These are phyloP conservation scores for Globisporangium perplexum DNA, from an alignment of 352 stramenopile genomes.

Conservation along the genomic window DNA sequence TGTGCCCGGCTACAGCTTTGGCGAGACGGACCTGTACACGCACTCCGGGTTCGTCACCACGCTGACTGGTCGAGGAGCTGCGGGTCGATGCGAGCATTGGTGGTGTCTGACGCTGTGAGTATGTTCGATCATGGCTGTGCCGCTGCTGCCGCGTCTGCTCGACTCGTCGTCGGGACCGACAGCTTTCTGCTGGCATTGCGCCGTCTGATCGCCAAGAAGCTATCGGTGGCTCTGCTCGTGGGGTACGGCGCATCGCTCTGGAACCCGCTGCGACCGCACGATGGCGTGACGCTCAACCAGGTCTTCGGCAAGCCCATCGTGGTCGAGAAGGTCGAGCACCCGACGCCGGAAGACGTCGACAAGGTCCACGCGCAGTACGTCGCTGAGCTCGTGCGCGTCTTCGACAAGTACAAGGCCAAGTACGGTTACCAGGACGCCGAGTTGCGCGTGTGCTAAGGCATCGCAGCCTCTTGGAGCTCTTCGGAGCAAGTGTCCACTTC, in stretches of 20 bases:
- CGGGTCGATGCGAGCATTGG: no score
- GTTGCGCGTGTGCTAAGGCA: slow-evolving; percentile 54
- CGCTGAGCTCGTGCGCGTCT: slow-evolving; percentile 65
- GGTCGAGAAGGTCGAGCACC: slow-evolving; percentile 52
- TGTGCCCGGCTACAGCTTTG: slow-evolving; percentile 76
- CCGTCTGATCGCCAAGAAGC: slow-evolving; percentile 60
- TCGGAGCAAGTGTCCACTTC: no score
- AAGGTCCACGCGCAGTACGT: slow-evolving; percentile 64
- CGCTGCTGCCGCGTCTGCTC: no score
- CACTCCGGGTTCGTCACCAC: slow-evolving; percentile 43
- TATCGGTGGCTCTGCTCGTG: slow-evolving; percentile 56
- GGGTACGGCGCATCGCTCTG: slow-evolving; percentile 53
- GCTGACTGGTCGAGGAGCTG: not conserved
- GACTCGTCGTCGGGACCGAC: not conserved
- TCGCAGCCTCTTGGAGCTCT: no score
- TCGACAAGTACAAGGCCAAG: slow-evolving; percentile 80
- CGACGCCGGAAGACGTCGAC: slow-evolving; percentile 58
- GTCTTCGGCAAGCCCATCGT: slow-evolving; percentile 70
- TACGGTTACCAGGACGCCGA: slow-evolving; percentile 55
- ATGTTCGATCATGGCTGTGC: no score
- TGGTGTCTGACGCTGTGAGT: slow-evolving; percentile 1
- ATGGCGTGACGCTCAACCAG: slow-evolving; percentile 54
- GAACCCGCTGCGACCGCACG: slow-evolving; percentile 49
- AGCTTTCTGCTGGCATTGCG: slow-evolving; percentile 66
- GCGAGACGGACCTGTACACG: slow-evolving; percentile 81